phyloP scores from a whole-genome alignment of 192 early-diverging fungal genomes.

The Backusella parvicylindrica region DNA sequence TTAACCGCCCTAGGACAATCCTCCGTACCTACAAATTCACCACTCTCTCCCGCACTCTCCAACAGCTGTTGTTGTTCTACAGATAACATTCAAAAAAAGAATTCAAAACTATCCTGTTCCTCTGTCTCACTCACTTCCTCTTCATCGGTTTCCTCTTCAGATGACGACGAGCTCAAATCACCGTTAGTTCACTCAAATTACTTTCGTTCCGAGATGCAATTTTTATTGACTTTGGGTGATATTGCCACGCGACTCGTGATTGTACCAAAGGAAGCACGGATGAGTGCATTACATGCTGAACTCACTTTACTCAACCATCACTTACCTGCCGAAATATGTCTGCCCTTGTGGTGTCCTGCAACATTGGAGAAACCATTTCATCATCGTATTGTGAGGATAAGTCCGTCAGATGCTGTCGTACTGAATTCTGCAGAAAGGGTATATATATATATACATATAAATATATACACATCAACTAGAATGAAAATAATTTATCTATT shows the following conservation, averaged over 20 bases:
- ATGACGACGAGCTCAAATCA: not conserved
- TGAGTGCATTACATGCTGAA: conserved; percentile 88
- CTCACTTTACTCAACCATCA: conserved; percentile 91
- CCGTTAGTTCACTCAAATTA: conserved; percentile 60
- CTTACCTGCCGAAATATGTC: conserved; percentile 87
- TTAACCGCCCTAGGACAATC: conserved; percentile 35
- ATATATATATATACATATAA: not conserved
- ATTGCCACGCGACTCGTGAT: conserved; percentile 89
- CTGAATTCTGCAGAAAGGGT: conserved; percentile 92
- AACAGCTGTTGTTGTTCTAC: conserved; percentile 9
- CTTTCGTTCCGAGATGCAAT: conserved; percentile 91
- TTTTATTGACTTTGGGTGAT: conserved; percentile 85
- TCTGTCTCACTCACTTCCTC: not conserved
- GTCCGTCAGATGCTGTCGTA: conserved; percentile 92
- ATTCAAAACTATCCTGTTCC: not conserved
- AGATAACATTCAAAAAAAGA: conserved; percentile 11
- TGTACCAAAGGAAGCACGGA: conserved; percentile 80
- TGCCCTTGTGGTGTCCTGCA: conserved; percentile 91
- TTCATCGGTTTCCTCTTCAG: not conserved
- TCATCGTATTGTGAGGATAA: conserved; percentile 89
- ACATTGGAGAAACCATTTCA: conserved; percentile 60
- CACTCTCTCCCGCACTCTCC: conserved; percentile 27
- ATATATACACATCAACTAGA: too few species aligned
- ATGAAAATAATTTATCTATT: too few species aligned
- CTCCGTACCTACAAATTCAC: conserved; percentile 30